A percentile compares a stretch with the other conserved stretches of the same genome.
Conservation (phyloP, 2,329 filamentous ascomycete genomes). For the Knufia fluminis region DNA sequence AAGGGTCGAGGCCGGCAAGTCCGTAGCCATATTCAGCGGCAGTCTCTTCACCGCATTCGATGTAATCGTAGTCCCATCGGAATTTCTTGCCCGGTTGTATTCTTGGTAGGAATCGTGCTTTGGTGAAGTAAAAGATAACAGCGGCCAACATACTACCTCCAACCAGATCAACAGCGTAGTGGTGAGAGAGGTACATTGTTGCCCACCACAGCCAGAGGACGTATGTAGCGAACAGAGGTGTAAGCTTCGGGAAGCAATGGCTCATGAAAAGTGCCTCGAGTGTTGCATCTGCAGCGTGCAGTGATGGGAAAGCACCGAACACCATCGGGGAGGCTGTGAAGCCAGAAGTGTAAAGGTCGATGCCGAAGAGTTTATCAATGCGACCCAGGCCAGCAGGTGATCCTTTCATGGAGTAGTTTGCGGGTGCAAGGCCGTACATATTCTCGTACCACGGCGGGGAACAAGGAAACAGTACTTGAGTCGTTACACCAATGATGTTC, state of each 20-base stretch:
- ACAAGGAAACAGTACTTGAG: constrained; percentile 85
- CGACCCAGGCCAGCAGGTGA: constrained; percentile 82
- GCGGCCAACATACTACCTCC: constrained; percentile 71
- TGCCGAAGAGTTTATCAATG: constrained; percentile 79
- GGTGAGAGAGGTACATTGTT: constrained; percentile 95
- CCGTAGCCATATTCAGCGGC: constrained; percentile 44
- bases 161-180: constrained; percentile 90
- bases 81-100: constrained; percentile 76
- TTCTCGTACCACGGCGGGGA: constrained; percentile 97
- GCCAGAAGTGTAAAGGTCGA: constrained; percentile 85
- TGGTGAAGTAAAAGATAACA: constrained; percentile 71
- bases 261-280: constrained; percentile 88
- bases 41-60: constrained; percentile 65
- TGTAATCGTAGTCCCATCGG: constrained; percentile 92
- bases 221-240: constrained; percentile 71
- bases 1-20: constrained; percentile 47
- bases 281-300: constrained; percentile 83
- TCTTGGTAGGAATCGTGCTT: constrained; percentile 70
- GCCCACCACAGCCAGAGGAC: constrained; percentile 96
- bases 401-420: constrained; percentile 83
- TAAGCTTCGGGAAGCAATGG: constrained; percentile 77
- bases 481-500: constrained; percentile 76
- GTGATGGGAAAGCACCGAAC: constrained; percentile 88
- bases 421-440: constrained; percentile 77
- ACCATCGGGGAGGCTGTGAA: constrained; percentile 86